phyloP scores from a whole-genome alignment of 352 stramenopile genomes.

The Globisporangium radiosum region DNA sequence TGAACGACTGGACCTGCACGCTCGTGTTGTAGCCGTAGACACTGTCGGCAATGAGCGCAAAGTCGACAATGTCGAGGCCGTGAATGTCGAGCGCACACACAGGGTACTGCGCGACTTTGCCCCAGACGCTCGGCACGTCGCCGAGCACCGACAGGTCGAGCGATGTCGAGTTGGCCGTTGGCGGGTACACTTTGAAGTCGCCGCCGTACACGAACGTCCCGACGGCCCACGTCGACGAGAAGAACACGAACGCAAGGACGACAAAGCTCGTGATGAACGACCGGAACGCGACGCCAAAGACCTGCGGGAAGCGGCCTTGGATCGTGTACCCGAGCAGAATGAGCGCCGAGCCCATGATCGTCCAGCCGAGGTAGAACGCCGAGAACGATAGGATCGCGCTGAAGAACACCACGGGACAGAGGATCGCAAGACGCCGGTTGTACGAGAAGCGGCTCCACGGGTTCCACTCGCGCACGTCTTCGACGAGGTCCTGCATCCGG shows the following conservation, averaged over 20 bases:
- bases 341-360: constrained; percentile 77
- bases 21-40: constrained; percentile 76
- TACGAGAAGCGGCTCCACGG: constrained; percentile 80
- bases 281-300: constrained; percentile 82
- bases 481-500: constrained; percentile 33
- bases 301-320: constrained; percentile 73
- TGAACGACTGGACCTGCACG: constrained; percentile 69
- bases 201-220: constrained; percentile 82
- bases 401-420: constrained; percentile 60
- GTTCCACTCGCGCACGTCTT: constrained; percentile 49
- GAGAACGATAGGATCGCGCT: constrained; percentile 82
- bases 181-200: constrained; percentile 76
- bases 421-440: constrained; percentile 49
- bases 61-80: constrained; percentile 72
- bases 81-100: constrained; percentile 66
- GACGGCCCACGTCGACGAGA: constrained; percentile 82
- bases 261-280: constrained; percentile 84
- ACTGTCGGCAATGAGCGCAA: constrained; percentile 78
- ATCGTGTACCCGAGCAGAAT: constrained; percentile 76
- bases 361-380: constrained; percentile 73
- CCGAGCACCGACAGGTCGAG: constrained; percentile 16
- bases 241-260: constrained; percentile 81
- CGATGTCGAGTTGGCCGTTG: constrained; percentile 13
- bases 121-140: constrained; percentile 30
- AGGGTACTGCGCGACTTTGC: constrained; percentile 65